A percentile compares a stretch with the other conserved stretches of the same genome.
Conservation (phyloP, 768 basidiomycete genomes). For the Lactifluus echinatus region DNA sequence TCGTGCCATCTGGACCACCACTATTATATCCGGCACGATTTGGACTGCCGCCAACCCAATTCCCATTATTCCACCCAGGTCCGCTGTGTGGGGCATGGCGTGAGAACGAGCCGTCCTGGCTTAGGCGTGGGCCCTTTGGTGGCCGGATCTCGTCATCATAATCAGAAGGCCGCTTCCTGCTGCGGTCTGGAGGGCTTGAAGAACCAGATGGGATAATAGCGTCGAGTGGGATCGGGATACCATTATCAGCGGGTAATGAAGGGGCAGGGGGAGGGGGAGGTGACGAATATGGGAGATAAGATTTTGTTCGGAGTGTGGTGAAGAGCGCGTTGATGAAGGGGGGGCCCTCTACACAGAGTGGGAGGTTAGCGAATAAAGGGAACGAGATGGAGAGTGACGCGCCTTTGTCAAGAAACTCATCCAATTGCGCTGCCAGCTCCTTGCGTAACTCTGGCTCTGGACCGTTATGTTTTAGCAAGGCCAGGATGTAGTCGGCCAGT, state of each 20-base stretch:
- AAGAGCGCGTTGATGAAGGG: slow-evolving; percentile 83
- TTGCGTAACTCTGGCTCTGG: slow-evolving; percentile 75
- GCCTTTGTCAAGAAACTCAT: slow-evolving; percentile 93
- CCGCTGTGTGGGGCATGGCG: slow-evolving; percentile 44
- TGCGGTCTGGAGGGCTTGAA: slow-evolving; percentile 41
- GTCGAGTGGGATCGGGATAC: slow-evolving; percentile 78
- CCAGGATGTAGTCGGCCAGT: slow-evolving; percentile 90
- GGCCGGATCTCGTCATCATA: slow-evolving; percentile 53
- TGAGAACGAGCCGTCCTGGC: slow-evolving; percentile 55
- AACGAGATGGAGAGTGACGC: slow-evolving; percentile 17
- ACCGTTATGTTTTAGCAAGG: slow-evolving; percentile 84
- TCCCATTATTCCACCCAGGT: slow-evolving; percentile 29
- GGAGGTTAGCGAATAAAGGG: slow-evolving; percentile 12
- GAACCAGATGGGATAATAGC: slow-evolving; percentile 40
- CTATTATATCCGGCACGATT: slow-evolving; percentile 24
- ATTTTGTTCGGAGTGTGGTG: slow-evolving; percentile 74
- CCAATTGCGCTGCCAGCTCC: slow-evolving; percentile 67
- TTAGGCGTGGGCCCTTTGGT: slow-evolving; percentile 65
- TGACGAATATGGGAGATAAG: slow-evolving; percentile 67
- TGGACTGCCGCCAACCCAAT: slow-evolving; percentile 24
- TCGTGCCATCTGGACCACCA: slow-evolving; percentile 28
- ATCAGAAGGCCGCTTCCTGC: slow-evolving; percentile 57
- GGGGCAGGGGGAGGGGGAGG: slow-evolving; percentile 28
- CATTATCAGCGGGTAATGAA: slow-evolving; percentile 41
- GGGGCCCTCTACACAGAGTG: slow-evolving; percentile 42